Conservation (phyloP, 1,139 yeast genomes). For the Debaryomyces robertsiae region DNA sequence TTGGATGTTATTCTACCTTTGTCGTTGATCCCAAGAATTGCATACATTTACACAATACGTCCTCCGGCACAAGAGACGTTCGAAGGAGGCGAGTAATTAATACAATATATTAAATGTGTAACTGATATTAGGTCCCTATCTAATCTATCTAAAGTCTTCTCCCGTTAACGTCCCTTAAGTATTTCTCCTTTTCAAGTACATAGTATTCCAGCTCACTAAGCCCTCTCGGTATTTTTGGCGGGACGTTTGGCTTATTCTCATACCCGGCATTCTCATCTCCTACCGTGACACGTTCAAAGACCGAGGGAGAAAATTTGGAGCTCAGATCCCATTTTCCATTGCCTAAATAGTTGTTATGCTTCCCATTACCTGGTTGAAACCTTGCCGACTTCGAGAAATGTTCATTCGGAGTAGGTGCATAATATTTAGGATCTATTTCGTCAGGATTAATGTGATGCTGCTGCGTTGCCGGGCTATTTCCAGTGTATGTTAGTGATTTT, state of each 20-base stretch:
- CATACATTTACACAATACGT: too few species aligned
- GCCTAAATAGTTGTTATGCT: conserved; percentile 40
- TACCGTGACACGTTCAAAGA: conserved; percentile 34
- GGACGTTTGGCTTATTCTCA: conserved; percentile 46
- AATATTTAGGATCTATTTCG: conserved; percentile 47
- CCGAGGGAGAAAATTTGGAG: conserved; percentile 41
- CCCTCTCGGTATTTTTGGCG: conserved; percentile 59
- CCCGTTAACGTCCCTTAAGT: conserved; percentile 48
- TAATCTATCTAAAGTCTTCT: conserved; percentile 23
- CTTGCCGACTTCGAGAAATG: conserved; percentile 22
- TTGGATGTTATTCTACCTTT: too few species aligned
- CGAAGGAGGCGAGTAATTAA: too few species aligned
- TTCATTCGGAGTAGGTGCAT: conserved; percentile 52
- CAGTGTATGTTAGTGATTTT: conserved; percentile 29
- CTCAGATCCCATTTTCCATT: conserved; percentile 35
- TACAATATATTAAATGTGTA: conserved; percentile 4
- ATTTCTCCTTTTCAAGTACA: conserved; percentile 44
- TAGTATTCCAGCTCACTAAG: conserved; percentile 51
- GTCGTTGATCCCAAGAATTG: too few species aligned
- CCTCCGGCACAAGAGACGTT: too few species aligned
- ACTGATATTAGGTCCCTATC: neutral
- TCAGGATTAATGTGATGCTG: conserved; percentile 26
- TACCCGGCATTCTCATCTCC: conserved; percentile 29
- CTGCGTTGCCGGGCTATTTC: conserved; percentile 9
- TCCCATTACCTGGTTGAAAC: neutral